Percentiles rank a stretch among this genome's conserved stretches.
phyloP scores from a whole-genome alignment of 2,329 filamentous ascomycete species.

The Ceratocystis cubensis region DNA sequence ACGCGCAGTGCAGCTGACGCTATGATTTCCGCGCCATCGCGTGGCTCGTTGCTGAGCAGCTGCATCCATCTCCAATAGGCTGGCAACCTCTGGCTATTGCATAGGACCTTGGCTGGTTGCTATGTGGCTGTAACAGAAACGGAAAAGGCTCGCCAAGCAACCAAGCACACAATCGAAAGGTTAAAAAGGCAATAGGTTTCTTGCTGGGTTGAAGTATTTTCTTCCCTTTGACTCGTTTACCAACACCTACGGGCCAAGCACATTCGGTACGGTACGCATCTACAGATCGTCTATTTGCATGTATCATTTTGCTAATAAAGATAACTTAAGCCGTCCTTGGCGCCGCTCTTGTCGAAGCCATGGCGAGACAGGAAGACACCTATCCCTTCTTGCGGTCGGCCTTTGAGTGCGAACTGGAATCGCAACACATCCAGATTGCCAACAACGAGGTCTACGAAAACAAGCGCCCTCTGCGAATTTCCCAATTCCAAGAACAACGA shows the following conservation, averaged over 20 bases:
- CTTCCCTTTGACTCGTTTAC: too few relatives aligned
- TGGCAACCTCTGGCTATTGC: neutral
- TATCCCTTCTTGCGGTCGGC: neutral
- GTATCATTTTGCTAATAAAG: too few relatives aligned
- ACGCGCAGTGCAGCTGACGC: neutral
- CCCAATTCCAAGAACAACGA: neutral
- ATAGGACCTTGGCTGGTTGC: neutral
- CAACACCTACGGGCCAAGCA: too few relatives aligned
- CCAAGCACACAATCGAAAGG: too few relatives aligned
- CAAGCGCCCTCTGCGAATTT: neutral
- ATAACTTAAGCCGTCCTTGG: neutral
- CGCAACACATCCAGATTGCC: neutral
- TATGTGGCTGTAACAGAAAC: too few relatives aligned
- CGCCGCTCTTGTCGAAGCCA: neutral
- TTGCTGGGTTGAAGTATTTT: too few relatives aligned
- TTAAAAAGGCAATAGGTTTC: too few relatives aligned
- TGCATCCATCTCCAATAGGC: neutral
- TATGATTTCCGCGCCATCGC: neutral
- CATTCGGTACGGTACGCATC: neutral
- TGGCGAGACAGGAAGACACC: neutral
- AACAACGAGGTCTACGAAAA: neutral
- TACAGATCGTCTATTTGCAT: neutral
- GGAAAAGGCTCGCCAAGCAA: too few relatives aligned
- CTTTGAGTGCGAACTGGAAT: neutral
- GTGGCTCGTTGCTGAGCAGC: neutral